Percentiles rank a stretch among this genome's conserved stretches.
These are phyloP conservation scores for Panicum miliaceum DNA, from an alignment of 176 grass and related monocot genomes.

Conservation along the genomic window DNA sequence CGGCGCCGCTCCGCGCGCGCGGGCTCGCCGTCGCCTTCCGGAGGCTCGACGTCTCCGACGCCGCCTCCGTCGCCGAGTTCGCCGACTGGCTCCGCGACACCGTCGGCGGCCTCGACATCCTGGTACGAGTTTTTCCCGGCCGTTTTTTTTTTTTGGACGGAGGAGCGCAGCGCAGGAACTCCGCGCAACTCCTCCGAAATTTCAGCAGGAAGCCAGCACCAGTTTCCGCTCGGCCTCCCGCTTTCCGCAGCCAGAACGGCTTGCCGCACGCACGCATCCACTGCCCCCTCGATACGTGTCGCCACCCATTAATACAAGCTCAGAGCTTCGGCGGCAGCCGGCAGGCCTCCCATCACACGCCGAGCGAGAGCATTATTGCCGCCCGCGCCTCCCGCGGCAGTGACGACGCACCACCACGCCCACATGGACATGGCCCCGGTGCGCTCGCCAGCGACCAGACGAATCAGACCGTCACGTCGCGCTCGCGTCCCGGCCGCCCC, in stretches of 20 bases:
- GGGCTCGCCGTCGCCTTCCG: conserved; percentile 56
- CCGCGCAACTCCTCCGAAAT: background rate
- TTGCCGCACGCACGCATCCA: background rate
- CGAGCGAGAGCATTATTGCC: conserved; percentile 11
- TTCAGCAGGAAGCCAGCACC: background rate
- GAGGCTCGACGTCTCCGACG: conserved; percentile 74
- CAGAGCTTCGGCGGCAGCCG: background rate
- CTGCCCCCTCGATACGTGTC: background rate
- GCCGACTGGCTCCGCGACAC: conserved; percentile 59
- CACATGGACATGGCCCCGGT: background rate
- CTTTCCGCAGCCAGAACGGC: background rate
- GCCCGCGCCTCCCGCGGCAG: background rate
- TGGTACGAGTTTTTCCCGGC: conserved; percentile 41
- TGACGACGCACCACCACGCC: background rate
- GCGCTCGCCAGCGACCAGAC: conserved; percentile 24
- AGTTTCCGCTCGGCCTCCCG: too few relatives aligned
- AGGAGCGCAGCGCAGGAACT: too few relatives aligned
- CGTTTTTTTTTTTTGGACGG: background rate
- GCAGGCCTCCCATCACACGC: too few relatives aligned
- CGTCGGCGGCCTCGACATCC: conserved; percentile 81
- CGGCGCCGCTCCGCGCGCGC: conserved; percentile 53
- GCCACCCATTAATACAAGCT: background rate
- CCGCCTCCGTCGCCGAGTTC: conserved; percentile 65
- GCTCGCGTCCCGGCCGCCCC: background rate
- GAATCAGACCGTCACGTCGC: conserved; percentile 47